Base-by-base conservation (phyloP, 1,284 basidiomycete species). In the Coniferiporia sulphurascens region DNA sequence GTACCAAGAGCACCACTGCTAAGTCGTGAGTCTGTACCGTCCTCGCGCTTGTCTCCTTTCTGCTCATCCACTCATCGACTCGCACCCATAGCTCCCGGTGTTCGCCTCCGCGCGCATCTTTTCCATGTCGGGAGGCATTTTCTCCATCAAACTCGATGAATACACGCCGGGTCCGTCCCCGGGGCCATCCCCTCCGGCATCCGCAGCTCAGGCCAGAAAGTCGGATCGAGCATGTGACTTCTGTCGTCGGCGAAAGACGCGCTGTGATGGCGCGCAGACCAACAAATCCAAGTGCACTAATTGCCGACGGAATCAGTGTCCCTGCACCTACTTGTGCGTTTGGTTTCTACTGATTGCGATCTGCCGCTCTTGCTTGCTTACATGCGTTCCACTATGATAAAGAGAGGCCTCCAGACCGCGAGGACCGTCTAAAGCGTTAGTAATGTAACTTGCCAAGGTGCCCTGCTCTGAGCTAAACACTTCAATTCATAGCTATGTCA, bases 371-470 rank as follows among this genome's bases (percentile, higher is more conserved):
- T 15, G 19, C 19, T 38, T 15, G 19, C 48, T 52, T 6, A 60
- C 4, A 55, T 35, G 41, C 21, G 62, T 56, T 57, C 48, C 54
- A 48, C 43, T 58, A 61, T 9, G 56, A 27, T 27, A n/a, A 60
- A 89, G 86, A n/a, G 86, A 88, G 70, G 78, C 79, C 4, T 92
- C 90, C 1, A 89, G 87, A 66, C 86, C 91, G 55, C 80, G 92
- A 60, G 91, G 91, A 0, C 91, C 91, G 12, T 86, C 91, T 0
- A 93, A 94, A 73, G 89, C 89, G 82, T 93, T 52, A 71, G 78
- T 78, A 21, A 17, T 13, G 52, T 34, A 50, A 56, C 36, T 60
- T 35, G 45, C 61, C 34, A 49, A 49, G 53, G 34, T 3, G 49
- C 55, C n/a, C 32, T 43, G 44, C 53, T 36, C 57, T 62, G 56